Evolutionary conservation across 768 basidiomycete genomes (phyloP).

Genomic region (Tulasnella sp.): DNA sequence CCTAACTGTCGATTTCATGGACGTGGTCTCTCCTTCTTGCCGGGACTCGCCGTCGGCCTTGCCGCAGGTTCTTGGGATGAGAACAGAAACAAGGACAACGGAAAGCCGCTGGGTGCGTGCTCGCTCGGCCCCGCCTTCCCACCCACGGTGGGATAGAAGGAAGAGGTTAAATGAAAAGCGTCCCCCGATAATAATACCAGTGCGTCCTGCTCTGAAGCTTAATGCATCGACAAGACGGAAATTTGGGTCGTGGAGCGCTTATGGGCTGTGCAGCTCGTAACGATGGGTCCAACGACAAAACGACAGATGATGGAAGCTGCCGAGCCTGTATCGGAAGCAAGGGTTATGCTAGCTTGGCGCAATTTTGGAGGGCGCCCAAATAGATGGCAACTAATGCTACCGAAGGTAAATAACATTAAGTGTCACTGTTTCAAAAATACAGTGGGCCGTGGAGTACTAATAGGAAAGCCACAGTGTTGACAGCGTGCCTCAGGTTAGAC

Average conservation of each 20-base stretch:
- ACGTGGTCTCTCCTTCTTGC: slow-evolving; percentile 5
- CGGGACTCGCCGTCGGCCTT: slow-evolving; percentile 3
- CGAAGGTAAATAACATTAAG: neutral
- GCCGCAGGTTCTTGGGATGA: slow-evolving; percentile 18
- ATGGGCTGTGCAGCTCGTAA: neutral
- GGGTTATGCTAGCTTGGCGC: neutral
- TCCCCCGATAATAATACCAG: slow-evolving; percentile 8
- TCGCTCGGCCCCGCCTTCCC: slow-evolving; percentile 5
- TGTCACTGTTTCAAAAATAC: neutral
- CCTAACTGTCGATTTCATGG: neutral
- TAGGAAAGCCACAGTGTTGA: neutral
- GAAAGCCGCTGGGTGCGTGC: slow-evolving; percentile 17
- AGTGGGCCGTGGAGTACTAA: neutral
- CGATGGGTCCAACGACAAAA: neutral
- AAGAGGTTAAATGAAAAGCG: slow-evolving; percentile 21
- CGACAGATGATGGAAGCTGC: neutral
- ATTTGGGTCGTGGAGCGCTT: neutral
- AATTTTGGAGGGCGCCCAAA: neutral
- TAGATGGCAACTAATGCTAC: neutral
- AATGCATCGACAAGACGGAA: neutral
- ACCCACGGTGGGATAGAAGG: neutral
- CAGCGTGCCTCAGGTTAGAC: neutral
- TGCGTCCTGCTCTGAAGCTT: neutral
- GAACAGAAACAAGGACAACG: neutral
- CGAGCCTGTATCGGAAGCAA: neutral